Base-by-base conservation (phyloP, 2,329 filamentous ascomycete genomes). In the Phialophora macrospora region DNA sequence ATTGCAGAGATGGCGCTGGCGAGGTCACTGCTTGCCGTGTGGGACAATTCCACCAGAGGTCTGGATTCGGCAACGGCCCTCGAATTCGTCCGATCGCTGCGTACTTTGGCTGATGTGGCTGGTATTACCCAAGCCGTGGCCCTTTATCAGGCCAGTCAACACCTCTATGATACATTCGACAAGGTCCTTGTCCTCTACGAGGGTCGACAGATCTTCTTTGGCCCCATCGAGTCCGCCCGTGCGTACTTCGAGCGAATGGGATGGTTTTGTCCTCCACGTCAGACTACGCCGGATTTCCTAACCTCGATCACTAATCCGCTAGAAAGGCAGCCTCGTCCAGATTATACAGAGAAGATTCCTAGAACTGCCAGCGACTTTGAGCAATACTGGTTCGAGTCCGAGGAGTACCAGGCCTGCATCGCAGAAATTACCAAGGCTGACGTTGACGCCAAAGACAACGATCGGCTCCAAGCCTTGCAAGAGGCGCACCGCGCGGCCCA, bases 171-270 rank as follows among this genome's bases (percentile, higher is more conserved):
- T 26, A 80, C 87, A 0, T 90, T 91, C 72, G 88, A 91, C 74
- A 91, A 91, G 72, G 87, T 90, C 0, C 79, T 90, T 0, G 83
- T 91, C 4, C 81, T 91, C 4, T 88, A 90, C 56, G 83, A 87
- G 63, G 88, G 88, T 55, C 85, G 87, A 67, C 76, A 90, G 70
- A 82, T 90, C 51, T 91, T 84, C 77, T 90, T 88, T 65, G 88
- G 88, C 0, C 82, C 87, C 0, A 78, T 81, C 67, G 76, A 80
- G 2, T 79, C 87, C 63, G 88, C 88, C 0, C 77, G 81, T 3
- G 83, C 85, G 0, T 91, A 88, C 71, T 88, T 91, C 81, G 87
- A 90, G 72, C 75, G 80, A 0, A 77, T 87, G 2, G 88, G 88
- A 0, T 90, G 91, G 72, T 72, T 86, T 28, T 90, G 85, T 70